Conservation (phyloP, 768 basidiomycete genomes). For the Fomitopsis pulvina region DNA sequence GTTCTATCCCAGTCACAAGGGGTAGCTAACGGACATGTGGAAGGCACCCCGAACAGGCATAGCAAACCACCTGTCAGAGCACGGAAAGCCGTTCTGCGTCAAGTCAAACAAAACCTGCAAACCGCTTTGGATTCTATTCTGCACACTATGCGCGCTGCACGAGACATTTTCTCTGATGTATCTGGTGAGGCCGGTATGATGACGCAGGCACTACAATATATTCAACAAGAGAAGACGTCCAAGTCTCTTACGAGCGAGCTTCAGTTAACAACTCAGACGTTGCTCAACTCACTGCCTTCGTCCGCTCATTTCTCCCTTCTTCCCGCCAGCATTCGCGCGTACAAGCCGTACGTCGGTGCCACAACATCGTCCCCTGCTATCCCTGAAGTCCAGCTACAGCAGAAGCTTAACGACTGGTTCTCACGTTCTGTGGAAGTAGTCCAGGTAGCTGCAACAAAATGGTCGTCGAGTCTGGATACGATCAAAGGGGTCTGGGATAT, state of each 20-base stretch:
- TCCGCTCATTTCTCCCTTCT: conserved; percentile 78
- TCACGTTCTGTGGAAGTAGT: conserved; percentile 40
- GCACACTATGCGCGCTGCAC: conserved; percentile 50
- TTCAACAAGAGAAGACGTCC: conserved; percentile 44
- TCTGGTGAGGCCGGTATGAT: conserved; percentile 40
- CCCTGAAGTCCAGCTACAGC: conserved; percentile 34
- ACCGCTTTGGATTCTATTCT: conserved; percentile 48
- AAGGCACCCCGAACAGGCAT: conserved; percentile 11
- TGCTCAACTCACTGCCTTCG: conserved; percentile 72
- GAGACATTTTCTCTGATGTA: conserved; percentile 47
- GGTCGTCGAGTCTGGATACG: conserved; percentile 53
- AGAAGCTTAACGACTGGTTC: conserved; percentile 62
- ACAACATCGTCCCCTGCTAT: conserved; percentile 50
- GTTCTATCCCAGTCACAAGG: conserved; percentile 24
- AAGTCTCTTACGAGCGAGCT: conserved; percentile 41
- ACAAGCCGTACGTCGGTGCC: conserved; percentile 82
- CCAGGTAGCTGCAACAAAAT: conserved; percentile 38
- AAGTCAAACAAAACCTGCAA: conserved; percentile 49
- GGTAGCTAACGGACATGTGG: conserved; percentile 29
- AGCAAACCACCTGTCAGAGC: conserved; percentile 11
- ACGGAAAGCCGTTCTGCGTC: conserved; percentile 34
- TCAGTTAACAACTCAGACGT: conserved; percentile 55
- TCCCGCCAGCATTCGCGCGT: conserved; percentile 61
- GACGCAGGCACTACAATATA: conserved; percentile 46
- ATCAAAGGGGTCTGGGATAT: conserved; percentile 70